A percentile compares a stretch with the other conserved stretches of the same genome.
Conservation (phyloP, 768 basidiomycete genomes). For the Tylopilus plumbeoviolaceoides region DNA sequence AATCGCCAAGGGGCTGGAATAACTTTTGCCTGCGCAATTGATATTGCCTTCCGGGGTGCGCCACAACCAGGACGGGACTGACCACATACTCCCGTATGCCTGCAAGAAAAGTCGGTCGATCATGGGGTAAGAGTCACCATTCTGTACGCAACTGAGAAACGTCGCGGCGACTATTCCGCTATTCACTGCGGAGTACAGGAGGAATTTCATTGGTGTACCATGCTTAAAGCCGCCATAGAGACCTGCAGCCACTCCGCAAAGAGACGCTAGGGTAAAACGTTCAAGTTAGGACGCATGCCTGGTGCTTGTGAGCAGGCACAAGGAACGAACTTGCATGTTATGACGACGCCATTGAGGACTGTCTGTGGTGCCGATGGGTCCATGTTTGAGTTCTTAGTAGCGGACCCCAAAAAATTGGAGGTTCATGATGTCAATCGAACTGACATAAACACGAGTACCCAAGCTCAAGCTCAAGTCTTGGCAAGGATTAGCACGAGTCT, state of each 20-base stretch:
- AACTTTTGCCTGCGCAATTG: constrained; percentile 35
- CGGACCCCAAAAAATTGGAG: constrained; percentile 3
- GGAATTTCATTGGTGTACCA: constrained; percentile 45
- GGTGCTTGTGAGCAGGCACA: constrained; percentile 2
- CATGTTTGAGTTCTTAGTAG: constrained; percentile 12
- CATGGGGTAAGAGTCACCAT: not conserved
- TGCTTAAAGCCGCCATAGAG: constrained; percentile 45
- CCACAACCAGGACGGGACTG: constrained; percentile 53
- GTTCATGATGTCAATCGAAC: not conserved
- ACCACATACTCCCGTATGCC: constrained; percentile 76
- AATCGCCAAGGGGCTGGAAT: constrained; percentile 20
- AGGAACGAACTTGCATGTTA: constrained; percentile 78
- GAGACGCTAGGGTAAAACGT: constrained; percentile 45
- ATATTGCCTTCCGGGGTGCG: constrained; percentile 46
- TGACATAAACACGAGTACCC: too few relatives aligned
- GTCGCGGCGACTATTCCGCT: constrained; percentile 65
- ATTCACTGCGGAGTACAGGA: constrained; percentile 64
- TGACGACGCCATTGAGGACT: constrained; percentile 53
- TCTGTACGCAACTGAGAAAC: constrained; percentile 66
- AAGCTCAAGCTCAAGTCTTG: not conserved
- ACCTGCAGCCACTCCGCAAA: constrained; percentile 46
- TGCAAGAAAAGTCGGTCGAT: constrained; percentile 26
- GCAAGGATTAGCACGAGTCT: not conserved
- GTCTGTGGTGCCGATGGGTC: constrained; percentile 35
- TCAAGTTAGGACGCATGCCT: constrained; percentile 21